These are phyloP conservation scores for Bathelium albidoporum DNA, from an alignment of 495 filamentous ascomycete species.

Conservation along the genomic window DNA sequence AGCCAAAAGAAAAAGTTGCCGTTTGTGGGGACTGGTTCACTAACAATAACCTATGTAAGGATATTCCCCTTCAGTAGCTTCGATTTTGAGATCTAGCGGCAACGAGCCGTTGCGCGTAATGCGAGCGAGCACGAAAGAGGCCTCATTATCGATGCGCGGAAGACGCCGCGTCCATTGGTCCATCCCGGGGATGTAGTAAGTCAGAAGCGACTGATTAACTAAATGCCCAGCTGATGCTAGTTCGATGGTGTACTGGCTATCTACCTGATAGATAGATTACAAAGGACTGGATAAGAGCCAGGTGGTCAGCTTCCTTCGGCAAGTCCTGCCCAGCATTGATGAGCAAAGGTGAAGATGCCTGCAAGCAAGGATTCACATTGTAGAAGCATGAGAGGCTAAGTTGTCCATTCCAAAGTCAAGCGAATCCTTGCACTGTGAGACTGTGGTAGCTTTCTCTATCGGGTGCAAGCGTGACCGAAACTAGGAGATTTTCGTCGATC, in stretches of 20 bases:
- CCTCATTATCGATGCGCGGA: constrained; percentile 28
- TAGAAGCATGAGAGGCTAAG: neutral
- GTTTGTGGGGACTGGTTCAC: constrained; percentile 10
- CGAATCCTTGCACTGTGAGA: neutral
- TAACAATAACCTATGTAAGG: constrained; percentile 50
- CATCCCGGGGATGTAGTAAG: too few species aligned
- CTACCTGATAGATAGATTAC: too few species aligned
- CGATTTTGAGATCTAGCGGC: constrained; percentile 49
- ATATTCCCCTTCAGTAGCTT: constrained; percentile 56
- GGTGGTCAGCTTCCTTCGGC: too few species aligned
- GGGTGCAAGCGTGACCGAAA: neutral
- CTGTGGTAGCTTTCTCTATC: neutral
- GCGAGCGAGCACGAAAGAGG: constrained; percentile 48
- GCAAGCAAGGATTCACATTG: neutral
- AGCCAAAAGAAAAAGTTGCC: neutral
- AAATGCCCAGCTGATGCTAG: too few species aligned
- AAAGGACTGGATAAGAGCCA: too few species aligned
- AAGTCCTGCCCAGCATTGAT: too few species aligned
- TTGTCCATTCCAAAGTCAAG: neutral
- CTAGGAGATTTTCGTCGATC: neutral
- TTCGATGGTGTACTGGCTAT: too few species aligned
- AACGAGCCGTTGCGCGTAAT: constrained; percentile 38
- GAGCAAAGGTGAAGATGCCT: neutral
- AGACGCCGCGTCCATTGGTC: constrained; percentile 7
- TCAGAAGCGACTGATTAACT: too few species aligned